A percentile compares a stretch with the other conserved stretches of the same genome.
Conservation (phyloP, 148 eudicot genomes). For the Silene latifolia region DNA sequence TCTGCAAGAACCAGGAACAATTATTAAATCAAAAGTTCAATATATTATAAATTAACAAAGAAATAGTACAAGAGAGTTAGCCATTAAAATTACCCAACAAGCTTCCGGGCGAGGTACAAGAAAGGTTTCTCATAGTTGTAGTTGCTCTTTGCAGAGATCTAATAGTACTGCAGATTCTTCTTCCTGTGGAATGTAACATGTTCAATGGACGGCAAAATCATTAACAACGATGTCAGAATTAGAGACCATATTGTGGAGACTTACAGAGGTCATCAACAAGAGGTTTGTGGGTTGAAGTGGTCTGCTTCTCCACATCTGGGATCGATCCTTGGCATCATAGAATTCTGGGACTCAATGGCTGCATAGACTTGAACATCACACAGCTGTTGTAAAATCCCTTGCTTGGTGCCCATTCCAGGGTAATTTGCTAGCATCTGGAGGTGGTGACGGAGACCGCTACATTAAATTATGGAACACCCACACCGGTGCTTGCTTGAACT, state of each 20-base stretch:
- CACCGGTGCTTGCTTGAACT: slow-evolving; percentile 86
- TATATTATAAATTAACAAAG: too few relatives aligned
- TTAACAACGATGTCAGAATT: slow-evolving; percentile 79
- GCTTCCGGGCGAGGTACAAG: too few relatives aligned
- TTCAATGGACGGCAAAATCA: slow-evolving; percentile 74
- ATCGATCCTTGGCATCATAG: slow-evolving; percentile 62
- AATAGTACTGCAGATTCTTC: too few relatives aligned
- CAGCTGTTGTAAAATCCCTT: slow-evolving; percentile 91
- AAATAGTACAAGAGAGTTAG: too few relatives aligned
- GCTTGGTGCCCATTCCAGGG: slow-evolving; percentile 98
- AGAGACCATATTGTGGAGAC: slow-evolving; percentile 57
- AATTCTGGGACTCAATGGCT: slow-evolving; percentile 70
- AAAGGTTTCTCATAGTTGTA: too few relatives aligned
- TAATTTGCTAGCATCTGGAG: slow-evolving; percentile 81
- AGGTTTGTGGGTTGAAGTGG: slow-evolving; percentile 89
- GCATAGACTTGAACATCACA: slow-evolving; percentile 86
- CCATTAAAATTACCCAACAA: too few relatives aligned
- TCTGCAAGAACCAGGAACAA: too few relatives aligned
- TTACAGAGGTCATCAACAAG: slow-evolving; percentile 80
- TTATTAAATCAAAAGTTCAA: too few relatives aligned
- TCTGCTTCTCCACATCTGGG: slow-evolving; percentile 93
- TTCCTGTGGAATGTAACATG: too few relatives aligned
- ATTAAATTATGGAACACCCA: slow-evolving; percentile 97
- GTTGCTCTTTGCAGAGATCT: too few relatives aligned
- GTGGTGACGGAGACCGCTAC: slow-evolving; percentile 79